Percentiles rank a stretch among this genome's conserved stretches.
phyloP scores from a whole-genome alignment of 306 rosid species.

The Vigna trinervia region DNA sequence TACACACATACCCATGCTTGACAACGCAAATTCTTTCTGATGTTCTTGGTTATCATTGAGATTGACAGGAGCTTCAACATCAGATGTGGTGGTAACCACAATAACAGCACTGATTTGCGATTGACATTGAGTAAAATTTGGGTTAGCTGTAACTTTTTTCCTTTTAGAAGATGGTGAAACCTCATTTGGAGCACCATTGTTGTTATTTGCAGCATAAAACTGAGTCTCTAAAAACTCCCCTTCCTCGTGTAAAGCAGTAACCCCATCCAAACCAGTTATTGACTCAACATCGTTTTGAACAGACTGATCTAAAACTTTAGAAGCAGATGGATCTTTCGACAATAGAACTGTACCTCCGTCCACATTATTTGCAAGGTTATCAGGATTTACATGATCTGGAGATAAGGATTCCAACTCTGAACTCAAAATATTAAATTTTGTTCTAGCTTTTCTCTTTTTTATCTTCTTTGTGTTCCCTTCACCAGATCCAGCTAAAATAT shows the following conservation, averaged over 20 bases:
- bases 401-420: conserved; percentile 42
- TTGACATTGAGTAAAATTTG: conserved; percentile 39
- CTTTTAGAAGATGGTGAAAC: conserved; percentile 48
- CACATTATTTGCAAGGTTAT: conserved; percentile 42
- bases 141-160: conserved; percentile 50
- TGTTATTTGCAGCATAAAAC: conserved; percentile 44
- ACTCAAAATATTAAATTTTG: conserved; percentile 52
- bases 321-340: conserved; percentile 47
- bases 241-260: conserved; percentile 43
- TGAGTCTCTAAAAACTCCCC: conserved; percentile 48
- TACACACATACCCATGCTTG: conserved; percentile 43
- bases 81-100: conserved; percentile 48
- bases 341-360: conserved; percentile 46
- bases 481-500: conserved; percentile 48
- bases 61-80: conserved; percentile 48
- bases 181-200: conserved; percentile 39
- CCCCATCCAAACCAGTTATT: conserved; percentile 43
- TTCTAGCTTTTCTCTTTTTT: conserved; percentile 51
- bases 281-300: conserved; percentile 53
- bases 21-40: conserved; percentile 46
- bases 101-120: conserved; percentile 50
- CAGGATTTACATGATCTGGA: conserved; percentile 45
- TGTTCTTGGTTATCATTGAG: conserved; percentile 48
- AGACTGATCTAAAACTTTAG: conserved; percentile 52
- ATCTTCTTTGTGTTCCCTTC: conserved; percentile 46